Conservation (phyloP, 805 yeast species). For the Yamadazyma scolyti region DNA sequence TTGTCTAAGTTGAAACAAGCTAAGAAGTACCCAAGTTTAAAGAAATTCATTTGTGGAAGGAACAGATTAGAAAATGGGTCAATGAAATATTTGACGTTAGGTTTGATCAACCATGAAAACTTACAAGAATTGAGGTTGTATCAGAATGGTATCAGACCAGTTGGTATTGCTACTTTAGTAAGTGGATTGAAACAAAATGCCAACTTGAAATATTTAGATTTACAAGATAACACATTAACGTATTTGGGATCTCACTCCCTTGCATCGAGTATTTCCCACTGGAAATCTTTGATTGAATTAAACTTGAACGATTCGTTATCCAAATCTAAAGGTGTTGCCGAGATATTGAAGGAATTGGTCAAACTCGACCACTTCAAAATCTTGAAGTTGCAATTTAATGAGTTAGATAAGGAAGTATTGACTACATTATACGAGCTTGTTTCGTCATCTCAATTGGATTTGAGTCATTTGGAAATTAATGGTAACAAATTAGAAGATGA, state of each 20-base stretch:
- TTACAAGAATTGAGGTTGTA: slow-evolving; percentile 74
- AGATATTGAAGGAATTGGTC: slow-evolving; percentile 46
- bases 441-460: slow-evolving; percentile 46
- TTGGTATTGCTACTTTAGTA: slow-evolving; percentile 67
- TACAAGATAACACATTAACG: slow-evolving; percentile 96
- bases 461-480: slow-evolving; percentile 74
- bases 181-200: slow-evolving; percentile 67
- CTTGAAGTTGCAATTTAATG: slow-evolving; percentile 84
- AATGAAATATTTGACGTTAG: slow-evolving; percentile 76
- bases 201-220: slow-evolving; percentile 65
- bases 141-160: slow-evolving; percentile 97
- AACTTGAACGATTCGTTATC: slow-evolving; percentile 87
- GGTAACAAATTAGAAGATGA: slow-evolving; percentile 95
- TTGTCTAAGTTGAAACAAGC: slow-evolving; percentile 61
- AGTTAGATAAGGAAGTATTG: slow-evolving; percentile 67
- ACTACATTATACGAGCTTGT: slow-evolving; percentile 55
- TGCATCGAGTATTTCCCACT: slow-evolving; percentile 45
- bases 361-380: slow-evolving; percentile 42
- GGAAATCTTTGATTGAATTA: slow-evolving; percentile 72
- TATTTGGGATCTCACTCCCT: slow-evolving; percentile 55
- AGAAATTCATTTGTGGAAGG: slow-evolving; percentile 94
- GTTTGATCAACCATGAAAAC: slow-evolving; percentile 74
- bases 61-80: slow-evolving; percentile 97
- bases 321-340: slow-evolving; percentile 70
- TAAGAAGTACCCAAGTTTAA: slow-evolving; percentile 49